Base-by-base conservation (phyloP, 345 rosid species). In the Camelina hispida region DNA sequence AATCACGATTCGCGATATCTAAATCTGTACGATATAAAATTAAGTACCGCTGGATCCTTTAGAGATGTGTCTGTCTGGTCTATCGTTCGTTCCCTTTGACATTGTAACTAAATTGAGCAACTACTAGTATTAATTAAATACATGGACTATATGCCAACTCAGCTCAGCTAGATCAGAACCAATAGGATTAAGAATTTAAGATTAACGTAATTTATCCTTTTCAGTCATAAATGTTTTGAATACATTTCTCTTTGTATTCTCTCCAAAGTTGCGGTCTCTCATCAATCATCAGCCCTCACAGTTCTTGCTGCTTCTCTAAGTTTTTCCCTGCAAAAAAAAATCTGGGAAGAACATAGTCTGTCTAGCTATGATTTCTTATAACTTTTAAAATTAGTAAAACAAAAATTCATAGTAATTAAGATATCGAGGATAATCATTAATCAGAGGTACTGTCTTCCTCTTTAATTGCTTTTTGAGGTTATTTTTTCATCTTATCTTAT, bases 41-140 rank as follows among this genome's bases (percentile, higher is more conserved):
- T 38, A 38, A 22, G 51, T 53, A 22, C 50, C 37, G 72, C 51
- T 68, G 72, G 62, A 38, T 68, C 22, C 20, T 14, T 37, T 61
- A 68, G 38, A 38, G 72, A 53, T 51, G n/a, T 37, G 61, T 68
- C 8, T 32, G 35, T 28, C 22, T 67, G 50, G 20, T 51, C 37
- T 37, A 20, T 66, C 15, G 13, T 20, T 51, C 25, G 13, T 20
- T 51, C 42, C 1, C 59, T 68, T 13, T 22, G 37, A 37, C 61
- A 53, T 20, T 67, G n/a, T 52, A 53, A 52, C 48, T 6, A 44
- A 64, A 23, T 42, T 0, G 18, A n/a, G 25, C 11, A 14, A 37
- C 47, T 43, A 59, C 10, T 32, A 40, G 20, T 40, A 7, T 23
- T 4, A 14, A 15, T 25, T 2, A n/a, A 6, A 48, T 50, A 48